phyloP scores from a whole-genome alignment of 2,329 filamentous ascomycete genomes.

The Penicillium crustosum region DNA sequence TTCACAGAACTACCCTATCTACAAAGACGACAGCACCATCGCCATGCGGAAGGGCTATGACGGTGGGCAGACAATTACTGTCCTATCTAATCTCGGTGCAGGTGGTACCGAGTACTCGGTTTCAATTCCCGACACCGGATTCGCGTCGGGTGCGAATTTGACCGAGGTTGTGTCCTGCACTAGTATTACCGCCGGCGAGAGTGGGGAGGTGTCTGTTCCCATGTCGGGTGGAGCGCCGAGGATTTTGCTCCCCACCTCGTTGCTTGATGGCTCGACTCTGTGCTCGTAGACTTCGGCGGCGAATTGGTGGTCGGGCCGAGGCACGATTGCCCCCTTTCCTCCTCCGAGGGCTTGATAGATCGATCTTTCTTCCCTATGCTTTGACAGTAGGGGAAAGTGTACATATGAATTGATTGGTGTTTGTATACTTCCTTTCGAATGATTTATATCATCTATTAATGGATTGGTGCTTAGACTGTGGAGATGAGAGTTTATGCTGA shows the following conservation, averaged over 20 bases:
- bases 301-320: not conserved
- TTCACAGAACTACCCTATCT: slow-evolving; percentile 42
- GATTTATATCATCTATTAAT: not conserved
- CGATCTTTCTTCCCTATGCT: not conserved
- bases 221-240: slow-evolving; percentile 48
- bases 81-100: slow-evolving; percentile 47
- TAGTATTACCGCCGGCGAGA: slow-evolving; percentile 42
- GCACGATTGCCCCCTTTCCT: not conserved
- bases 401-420: no score
- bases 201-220: slow-evolving; percentile 46
- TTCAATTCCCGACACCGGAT: slow-evolving; percentile 27
- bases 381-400: no score
- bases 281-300: slow-evolving; percentile 1
- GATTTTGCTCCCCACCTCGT: slow-evolving; percentile 33
- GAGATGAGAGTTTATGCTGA: no score
- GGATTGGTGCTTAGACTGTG: not conserved
- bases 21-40: slow-evolving; percentile 45
- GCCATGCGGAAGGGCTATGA: slow-evolving; percentile 46
- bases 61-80: slow-evolving; percentile 41
- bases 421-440: not conserved
- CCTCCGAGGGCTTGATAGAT: not conserved
- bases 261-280: slow-evolving; percentile 12
- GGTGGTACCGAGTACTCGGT: slow-evolving; percentile 28
- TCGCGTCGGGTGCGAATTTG: slow-evolving; percentile 22
- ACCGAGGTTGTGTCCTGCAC: slow-evolving; percentile 43